Evolutionary conservation across 2,329 filamentous ascomycete species (phyloP).

Genomic region (Ascomycota sp.): DNA sequence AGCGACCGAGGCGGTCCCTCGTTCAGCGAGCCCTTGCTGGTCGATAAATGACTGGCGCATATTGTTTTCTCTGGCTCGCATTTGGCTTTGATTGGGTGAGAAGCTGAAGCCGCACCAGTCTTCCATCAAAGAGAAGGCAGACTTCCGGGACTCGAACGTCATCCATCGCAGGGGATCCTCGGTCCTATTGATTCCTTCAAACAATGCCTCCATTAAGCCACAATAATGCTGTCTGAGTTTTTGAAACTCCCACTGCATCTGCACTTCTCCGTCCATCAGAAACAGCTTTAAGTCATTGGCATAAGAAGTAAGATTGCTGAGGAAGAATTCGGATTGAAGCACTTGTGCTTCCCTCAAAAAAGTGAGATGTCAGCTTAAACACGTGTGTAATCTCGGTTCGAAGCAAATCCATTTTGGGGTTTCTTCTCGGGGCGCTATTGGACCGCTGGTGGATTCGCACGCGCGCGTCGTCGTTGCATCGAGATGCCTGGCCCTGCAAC

Average conservation of each 20-base stretch:
- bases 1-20: constrained; percentile 61
- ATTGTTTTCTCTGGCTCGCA: constrained; percentile 62
- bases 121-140: constrained; percentile 91
- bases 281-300: constrained; percentile 87
- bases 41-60: constrained; percentile 75
- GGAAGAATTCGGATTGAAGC: constrained; percentile 72
- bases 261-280: constrained; percentile 82
- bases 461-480: constrained; percentile 77
- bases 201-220: constrained; percentile 78
- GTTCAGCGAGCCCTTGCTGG: constrained; percentile 54
- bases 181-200: constrained; percentile 73
- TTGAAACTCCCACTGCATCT: constrained; percentile 87
- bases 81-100: constrained; percentile 75
- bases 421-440: constrained; percentile 62
- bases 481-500: constrained; percentile 65
- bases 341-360: constrained; percentile 61
- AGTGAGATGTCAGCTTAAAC: constrained; percentile 83
- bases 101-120: constrained; percentile 98
- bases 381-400: constrained; percentile 92
- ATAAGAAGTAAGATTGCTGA: constrained; percentile 74
- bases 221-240: constrained; percentile 85
- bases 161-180: constrained; percentile 83
- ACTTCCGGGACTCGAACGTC: constrained; percentile 90
- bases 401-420: constrained; percentile 65
- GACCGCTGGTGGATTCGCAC: constrained; percentile 71